phyloP scores from a whole-genome alignment of 148 eudicot species.

The Pouteria glomerata region DNA sequence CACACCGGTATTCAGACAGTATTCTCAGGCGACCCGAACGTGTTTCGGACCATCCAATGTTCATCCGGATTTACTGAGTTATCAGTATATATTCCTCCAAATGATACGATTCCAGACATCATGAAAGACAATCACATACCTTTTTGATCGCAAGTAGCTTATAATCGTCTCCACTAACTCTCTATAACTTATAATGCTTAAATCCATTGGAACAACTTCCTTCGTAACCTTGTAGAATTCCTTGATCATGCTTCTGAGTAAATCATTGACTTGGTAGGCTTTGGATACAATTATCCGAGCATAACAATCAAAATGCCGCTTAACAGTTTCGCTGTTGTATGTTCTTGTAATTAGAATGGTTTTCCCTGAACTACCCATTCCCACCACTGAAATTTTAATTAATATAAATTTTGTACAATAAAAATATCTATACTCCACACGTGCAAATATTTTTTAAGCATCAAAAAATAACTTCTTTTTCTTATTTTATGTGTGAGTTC shows the following conservation, averaged over 20 bases:
- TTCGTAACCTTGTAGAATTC: background rate
- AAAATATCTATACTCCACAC: too few relatives aligned
- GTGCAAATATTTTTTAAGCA: too few relatives aligned
- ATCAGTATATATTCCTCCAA: too few relatives aligned
- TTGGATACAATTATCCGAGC: constrained; percentile 14
- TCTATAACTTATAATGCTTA: background rate
- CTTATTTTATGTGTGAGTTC: too few relatives aligned
- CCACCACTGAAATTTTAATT: constrained; percentile 15
- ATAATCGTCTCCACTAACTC: background rate
- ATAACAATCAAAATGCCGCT: constrained; percentile 3
- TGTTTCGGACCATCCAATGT: too few relatives aligned
- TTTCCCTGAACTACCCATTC: constrained; percentile 20
- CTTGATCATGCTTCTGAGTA: background rate
- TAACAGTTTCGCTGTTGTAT: background rate
- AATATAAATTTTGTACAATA: too few relatives aligned
- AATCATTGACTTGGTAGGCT: background rate
- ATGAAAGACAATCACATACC: constrained; percentile 15
- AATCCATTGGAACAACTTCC: background rate
- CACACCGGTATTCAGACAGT: too few relatives aligned
- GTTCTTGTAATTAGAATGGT: constrained; percentile 11
- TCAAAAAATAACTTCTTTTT: too few relatives aligned
- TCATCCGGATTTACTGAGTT: too few relatives aligned
- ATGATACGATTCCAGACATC: too few relatives aligned
- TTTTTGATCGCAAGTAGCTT: background rate
- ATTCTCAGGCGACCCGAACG: too few relatives aligned